Conservation (phyloP, 176 grass and related monocot genomes). For the Poa annua region DNA sequence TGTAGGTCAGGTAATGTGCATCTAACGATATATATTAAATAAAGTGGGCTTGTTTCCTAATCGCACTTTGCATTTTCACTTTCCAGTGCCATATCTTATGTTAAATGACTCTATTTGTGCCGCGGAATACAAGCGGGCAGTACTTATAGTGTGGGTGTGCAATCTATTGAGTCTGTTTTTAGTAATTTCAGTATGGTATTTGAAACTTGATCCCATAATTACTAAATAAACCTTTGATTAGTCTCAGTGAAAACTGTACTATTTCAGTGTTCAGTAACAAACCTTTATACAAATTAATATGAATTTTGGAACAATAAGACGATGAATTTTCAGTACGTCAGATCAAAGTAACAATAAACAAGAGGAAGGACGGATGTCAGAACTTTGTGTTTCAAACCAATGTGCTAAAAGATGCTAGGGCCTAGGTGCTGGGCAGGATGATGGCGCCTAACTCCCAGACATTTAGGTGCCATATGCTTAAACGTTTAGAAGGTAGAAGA, state of each 20-base stretch:
- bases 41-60: conserved; percentile 24
- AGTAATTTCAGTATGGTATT: background rate
- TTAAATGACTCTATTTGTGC: background rate
- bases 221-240: background rate
- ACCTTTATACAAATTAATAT: background rate
- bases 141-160: background rate
- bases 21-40: conserved; percentile 5
- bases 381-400: background rate
- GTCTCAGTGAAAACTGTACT: background rate
- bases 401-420: conserved; percentile 15
- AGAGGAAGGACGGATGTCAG: background rate
- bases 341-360: conserved; percentile 11
- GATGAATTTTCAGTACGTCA: background rate
- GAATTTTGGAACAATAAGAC: background rate
- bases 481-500: background rate
- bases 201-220: background rate
- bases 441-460: background rate
- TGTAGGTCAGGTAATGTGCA: conserved; percentile 72
- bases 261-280: background rate
- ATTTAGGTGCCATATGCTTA: background rate
- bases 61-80: background rate
- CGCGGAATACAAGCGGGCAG: background rate
- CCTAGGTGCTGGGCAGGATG: background rate
- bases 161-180: background rate
- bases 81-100: conserved; percentile 8